phyloP scores from a whole-genome alignment of 306 rosid species.

The Crataegus laevigata region DNA sequence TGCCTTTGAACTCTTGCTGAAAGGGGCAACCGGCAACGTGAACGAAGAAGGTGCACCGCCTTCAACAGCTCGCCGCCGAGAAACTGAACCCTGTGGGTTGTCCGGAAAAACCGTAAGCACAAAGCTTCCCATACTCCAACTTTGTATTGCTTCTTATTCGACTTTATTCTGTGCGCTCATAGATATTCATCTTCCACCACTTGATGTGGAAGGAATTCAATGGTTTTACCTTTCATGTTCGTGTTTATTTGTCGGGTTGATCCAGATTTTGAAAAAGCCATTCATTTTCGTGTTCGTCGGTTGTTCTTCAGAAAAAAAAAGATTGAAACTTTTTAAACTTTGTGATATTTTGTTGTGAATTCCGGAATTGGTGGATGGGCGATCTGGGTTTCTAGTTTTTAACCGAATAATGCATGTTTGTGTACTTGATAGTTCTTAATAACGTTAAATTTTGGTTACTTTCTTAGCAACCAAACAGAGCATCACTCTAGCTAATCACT shows the following conservation, averaged over 20 bases:
- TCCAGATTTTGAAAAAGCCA: background rate
- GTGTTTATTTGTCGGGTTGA: background rate
- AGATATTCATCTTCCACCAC: background rate
- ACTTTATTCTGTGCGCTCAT: background rate
- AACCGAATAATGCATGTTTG: background rate
- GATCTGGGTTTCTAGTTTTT: background rate
- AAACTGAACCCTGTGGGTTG: background rate
- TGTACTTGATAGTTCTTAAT: background rate
- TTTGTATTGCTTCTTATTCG: background rate
- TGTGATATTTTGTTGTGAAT: background rate
- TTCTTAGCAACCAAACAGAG: background rate
- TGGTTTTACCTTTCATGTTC: background rate
- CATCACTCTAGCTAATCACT: background rate
- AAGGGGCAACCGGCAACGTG: background rate
- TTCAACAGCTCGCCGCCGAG: background rate
- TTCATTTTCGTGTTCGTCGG: background rate
- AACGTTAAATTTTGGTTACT: background rate
- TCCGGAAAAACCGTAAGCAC: background rate
- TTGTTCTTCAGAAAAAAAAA: background rate
- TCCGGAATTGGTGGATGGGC: background rate
- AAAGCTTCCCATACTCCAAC: background rate
- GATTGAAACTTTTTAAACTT: background rate
- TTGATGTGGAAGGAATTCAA: background rate
- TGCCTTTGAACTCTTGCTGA: background rate
- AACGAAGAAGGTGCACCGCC: background rate